Conservation (phyloP, 2,329 filamentous ascomycete genomes). For the Aspergillus fructus region DNA sequence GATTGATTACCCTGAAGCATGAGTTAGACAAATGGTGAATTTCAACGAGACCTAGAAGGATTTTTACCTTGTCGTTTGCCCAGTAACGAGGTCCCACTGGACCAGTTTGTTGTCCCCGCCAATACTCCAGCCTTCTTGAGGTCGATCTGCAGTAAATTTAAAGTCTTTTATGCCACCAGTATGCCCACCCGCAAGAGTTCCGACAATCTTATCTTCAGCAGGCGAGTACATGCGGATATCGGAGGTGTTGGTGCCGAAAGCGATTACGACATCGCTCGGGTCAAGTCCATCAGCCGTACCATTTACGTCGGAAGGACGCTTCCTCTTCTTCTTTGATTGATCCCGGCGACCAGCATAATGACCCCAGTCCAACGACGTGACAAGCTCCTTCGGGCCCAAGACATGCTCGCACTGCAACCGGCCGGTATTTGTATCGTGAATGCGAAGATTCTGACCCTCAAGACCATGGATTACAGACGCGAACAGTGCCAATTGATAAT, state of each 20-base stretch:
- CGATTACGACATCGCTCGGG: conserved; percentile 46
- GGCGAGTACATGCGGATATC: conserved; percentile 53
- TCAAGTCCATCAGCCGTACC: conserved; percentile 34
- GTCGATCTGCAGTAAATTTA: conserved; percentile 46
- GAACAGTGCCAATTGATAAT: conserved; percentile 53
- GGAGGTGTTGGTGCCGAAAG: conserved; percentile 50
- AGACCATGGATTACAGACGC: conserved; percentile 55
- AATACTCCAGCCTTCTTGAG: conserved; percentile 53
- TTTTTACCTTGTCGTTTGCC: conserved; percentile 44
- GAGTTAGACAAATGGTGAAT: conserved; percentile 15
- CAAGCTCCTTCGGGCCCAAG: conserved; percentile 45
- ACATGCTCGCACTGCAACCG: conserved; percentile 52
- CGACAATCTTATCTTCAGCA: conserved; percentile 47
- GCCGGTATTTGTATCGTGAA: conserved; percentile 52
- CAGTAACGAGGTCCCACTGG: conserved; percentile 51
- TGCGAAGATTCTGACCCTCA: conserved; percentile 52
- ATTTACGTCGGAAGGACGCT: conserved; percentile 46
- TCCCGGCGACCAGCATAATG: conserved; percentile 38
- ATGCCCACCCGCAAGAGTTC: conserved; percentile 46
- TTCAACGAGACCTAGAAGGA: neutral
- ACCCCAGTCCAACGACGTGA: conserved; percentile 54
- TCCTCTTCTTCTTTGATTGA: conserved; percentile 52
- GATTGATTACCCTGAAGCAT: conserved; percentile 40
- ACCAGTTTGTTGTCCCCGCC: conserved; percentile 53
- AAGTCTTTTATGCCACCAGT: conserved; percentile 51